A percentile compares a stretch with the other conserved stretches of the same genome.
These are phyloP conservation scores for Cordyceps farinosa DNA, from an alignment of 2,329 filamentous ascomycete genomes.

Conservation along the genomic window DNA sequence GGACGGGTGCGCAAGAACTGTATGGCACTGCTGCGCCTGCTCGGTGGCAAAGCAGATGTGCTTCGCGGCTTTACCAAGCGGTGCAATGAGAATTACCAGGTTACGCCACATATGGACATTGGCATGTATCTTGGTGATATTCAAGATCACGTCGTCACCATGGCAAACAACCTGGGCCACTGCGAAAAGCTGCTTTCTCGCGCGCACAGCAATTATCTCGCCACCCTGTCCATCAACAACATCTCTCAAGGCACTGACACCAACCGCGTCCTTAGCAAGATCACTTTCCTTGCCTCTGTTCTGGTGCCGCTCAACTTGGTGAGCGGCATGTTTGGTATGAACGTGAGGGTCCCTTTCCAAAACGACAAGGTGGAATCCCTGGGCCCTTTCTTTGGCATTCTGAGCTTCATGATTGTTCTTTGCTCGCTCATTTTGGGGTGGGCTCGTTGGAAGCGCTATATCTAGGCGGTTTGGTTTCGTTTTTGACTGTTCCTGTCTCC, in stretches of 20 bases:
- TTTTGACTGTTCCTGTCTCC: background rate
- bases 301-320: slow-evolving; percentile 95
- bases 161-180: slow-evolving; percentile 94
- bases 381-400: slow-evolving; percentile 49
- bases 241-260: slow-evolving; percentile 83
- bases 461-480: slow-evolving; percentile 31
- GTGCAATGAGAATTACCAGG: slow-evolving; percentile 95
- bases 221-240: slow-evolving; percentile 88
- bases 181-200: slow-evolving; percentile 97
- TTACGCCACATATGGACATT: slow-evolving; percentile 94
- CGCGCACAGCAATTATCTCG: slow-evolving; percentile 92
- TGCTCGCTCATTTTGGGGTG: slow-evolving; percentile 43
- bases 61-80: slow-evolving; percentile 97
- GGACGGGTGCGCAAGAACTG: slow-evolving; percentile 91
- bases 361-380: slow-evolving; percentile 48
- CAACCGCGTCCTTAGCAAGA: slow-evolving; percentile 88
- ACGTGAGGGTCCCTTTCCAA: slow-evolving; percentile 68
- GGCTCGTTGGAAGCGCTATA: slow-evolving; percentile 46
- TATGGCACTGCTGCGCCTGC: slow-evolving; percentile 85
- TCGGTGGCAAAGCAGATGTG: slow-evolving; percentile 97
- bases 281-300: slow-evolving; percentile 89
- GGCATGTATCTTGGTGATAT: slow-evolving; percentile 96
- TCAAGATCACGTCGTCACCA: slow-evolving; percentile 97
- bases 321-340: slow-evolving; percentile 85
- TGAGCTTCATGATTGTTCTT: slow-evolving; percentile 51